phyloP scores from a whole-genome alignment of 129 eudicot species.

The Tagetes patula region DNA sequence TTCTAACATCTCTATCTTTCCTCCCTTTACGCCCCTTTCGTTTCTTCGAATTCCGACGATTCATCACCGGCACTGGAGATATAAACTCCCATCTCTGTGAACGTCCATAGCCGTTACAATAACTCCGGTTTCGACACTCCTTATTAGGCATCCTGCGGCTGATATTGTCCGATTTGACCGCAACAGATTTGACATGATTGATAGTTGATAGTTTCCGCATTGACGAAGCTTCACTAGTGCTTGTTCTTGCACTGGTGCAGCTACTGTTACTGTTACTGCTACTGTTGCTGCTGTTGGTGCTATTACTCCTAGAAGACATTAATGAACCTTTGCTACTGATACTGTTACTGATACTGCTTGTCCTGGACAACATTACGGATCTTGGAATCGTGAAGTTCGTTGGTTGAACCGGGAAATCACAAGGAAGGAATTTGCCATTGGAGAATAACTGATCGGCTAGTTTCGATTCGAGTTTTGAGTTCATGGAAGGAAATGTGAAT shows the following conservation, averaged over 20 bases:
- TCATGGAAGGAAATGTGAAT: constrained; percentile 51
- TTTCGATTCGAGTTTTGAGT: constrained; percentile 29
- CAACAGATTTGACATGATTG: constrained; percentile 27
- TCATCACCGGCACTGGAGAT: constrained; percentile 51
- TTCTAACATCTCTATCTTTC: constrained; percentile 21
- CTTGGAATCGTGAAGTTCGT: constrained; percentile 26
- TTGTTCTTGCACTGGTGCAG: constrained; percentile 59
- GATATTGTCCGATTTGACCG: constrained; percentile 1
- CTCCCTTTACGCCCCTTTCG: constrained; percentile 27
- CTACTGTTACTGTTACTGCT: constrained; percentile 51
- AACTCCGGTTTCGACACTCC: constrained; percentile 17
- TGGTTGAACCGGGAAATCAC: constrained; percentile 47
- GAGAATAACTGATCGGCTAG: constrained; percentile 70
- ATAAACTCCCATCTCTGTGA: constrained; percentile 73
- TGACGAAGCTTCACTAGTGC: constrained; percentile 41
- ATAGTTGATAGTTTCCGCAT: constrained; percentile 32
- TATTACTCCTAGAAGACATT: constrained; percentile 62
- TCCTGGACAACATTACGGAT: constrained; percentile 41
- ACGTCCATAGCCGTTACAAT: constrained; percentile 30
- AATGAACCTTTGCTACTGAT: constrained; percentile 52
- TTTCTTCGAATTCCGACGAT: constrained; percentile 32
- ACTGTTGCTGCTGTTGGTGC: constrained; percentile 37
- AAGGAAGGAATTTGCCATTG: constrained; percentile 64
- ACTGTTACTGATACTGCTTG: constrained; percentile 61
- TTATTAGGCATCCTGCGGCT: constrained; percentile 19